Percentiles rank a stretch among this genome's conserved stretches.
phyloP scores from a whole-genome alignment of 106 monocot species.

The Dactylorhiza incarnata region DNA sequence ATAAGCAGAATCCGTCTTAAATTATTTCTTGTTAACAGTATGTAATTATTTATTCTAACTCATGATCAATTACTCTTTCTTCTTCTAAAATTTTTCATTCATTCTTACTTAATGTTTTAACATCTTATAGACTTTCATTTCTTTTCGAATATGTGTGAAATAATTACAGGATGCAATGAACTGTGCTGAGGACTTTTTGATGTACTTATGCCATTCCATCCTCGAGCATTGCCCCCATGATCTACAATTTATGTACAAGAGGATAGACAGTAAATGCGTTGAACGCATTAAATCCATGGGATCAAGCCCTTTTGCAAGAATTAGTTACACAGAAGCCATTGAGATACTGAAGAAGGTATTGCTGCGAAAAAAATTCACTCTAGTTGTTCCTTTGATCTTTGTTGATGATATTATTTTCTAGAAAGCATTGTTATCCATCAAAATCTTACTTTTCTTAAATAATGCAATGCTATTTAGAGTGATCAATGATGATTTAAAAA shows the following conservation, averaged over 20 bases:
- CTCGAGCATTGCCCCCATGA: constrained; percentile 44
- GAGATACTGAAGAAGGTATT: constrained; percentile 57
- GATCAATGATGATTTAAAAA: too few relatives aligned
- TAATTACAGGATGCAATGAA: constrained; percentile 57
- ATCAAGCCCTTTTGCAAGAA: constrained; percentile 36
- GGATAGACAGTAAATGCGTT: constrained; percentile 29
- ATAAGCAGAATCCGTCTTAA: too few relatives aligned
- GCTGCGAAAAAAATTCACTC: background rate
- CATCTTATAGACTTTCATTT: background rate
- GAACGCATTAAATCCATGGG: constrained; percentile 31
- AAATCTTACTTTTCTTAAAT: too few relatives aligned
- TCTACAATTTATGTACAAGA: constrained; percentile 39
- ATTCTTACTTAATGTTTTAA: background rate
- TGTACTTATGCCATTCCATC: constrained; percentile 41
- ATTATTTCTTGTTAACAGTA: too few relatives aligned
- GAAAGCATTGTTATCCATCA: too few relatives aligned
- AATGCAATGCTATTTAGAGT: too few relatives aligned
- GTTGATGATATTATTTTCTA: too few relatives aligned
- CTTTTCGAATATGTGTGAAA: background rate
- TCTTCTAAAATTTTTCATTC: background rate
- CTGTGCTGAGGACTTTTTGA: constrained; percentile 74
- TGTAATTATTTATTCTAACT: too few relatives aligned
- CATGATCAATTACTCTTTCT: too few relatives aligned
- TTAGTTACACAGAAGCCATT: constrained; percentile 67
- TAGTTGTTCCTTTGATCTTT: background rate